Evolutionary conservation across 2,329 filamentous ascomycete genomes (phyloP).

Genomic region (Mollisia scopiformis): DNA sequence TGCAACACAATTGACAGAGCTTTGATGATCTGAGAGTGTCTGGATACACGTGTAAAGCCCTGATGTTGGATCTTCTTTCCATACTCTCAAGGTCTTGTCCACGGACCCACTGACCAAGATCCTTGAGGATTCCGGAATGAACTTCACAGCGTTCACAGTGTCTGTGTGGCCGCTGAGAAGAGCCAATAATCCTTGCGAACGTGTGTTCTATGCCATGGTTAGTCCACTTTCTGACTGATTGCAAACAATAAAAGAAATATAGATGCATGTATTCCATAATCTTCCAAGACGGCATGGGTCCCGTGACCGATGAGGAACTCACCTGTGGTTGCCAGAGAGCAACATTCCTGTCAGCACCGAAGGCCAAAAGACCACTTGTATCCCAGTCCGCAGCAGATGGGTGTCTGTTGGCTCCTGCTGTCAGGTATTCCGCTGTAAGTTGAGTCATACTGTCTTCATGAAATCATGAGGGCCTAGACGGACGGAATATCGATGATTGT

Average conservation of each 20-base stretch:
- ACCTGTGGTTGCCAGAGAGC: constrained; percentile 85
- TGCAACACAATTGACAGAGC: constrained; percentile 72
- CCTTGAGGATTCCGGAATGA: constrained; percentile 60
- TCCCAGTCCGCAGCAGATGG: constrained; percentile 92
- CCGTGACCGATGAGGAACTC: constrained; percentile 41
- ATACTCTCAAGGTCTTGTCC: constrained; percentile 77
- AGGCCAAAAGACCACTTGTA: constrained; percentile 74
- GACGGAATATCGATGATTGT: not conserved
- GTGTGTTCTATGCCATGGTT: constrained; percentile 21
- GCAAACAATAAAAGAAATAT: not conserved
- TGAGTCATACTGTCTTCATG: constrained; percentile 28
- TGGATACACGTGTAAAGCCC: constrained; percentile 45
- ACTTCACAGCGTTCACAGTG: constrained; percentile 81
- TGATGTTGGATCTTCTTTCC: constrained; percentile 53
- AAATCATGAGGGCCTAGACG: constrained; percentile 1
- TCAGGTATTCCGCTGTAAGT: constrained; percentile 33
- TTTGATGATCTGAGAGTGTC: constrained; percentile 65
- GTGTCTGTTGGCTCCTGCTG: constrained; percentile 87
- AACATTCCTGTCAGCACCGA: constrained; percentile 86
- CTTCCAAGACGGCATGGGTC: too few relatives aligned
- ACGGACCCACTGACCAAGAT: constrained; percentile 80
- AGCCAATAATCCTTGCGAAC: constrained; percentile 58
- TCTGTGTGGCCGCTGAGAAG: constrained; percentile 79
- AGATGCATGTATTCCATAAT: too few relatives aligned
- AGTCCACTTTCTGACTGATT: not conserved